A percentile compares a stretch with the other conserved stretches of the same genome.
Evolutionary conservation across 1,284 basidiomycete genomes (phyloP).

Genomic region (Ustilago trichophora): DNA sequence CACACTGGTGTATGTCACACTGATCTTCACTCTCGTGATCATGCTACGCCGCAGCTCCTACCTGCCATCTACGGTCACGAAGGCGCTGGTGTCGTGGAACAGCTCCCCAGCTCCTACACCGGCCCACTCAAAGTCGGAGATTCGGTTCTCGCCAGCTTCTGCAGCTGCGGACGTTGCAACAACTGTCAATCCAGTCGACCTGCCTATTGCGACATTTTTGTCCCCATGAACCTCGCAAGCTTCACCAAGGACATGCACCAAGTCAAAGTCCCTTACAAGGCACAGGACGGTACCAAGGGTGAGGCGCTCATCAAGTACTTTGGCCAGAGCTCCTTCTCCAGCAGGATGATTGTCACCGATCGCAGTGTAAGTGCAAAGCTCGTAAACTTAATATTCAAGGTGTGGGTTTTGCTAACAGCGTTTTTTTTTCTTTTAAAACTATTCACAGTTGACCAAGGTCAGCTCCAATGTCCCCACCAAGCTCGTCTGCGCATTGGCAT

Average conservation of each 20-base stretch:
- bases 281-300: conserved; percentile 4
- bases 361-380: conserved; percentile 7
- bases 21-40: conserved; percentile 9
- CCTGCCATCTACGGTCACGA: conserved; percentile 29
- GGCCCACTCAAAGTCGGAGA: conserved; percentile 17
- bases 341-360: conserved; percentile 24
- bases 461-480: conserved; percentile 20
- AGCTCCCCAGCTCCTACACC: conserved; percentile 11
- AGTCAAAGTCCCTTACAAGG: conserved; percentile 10
- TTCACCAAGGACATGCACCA: conserved; percentile 24
- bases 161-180: conserved; percentile 31
- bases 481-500: conserved; percentile 22
- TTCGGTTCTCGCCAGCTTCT: conserved; percentile 27
- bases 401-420: no score
- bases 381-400: no score
- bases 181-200: conserved; percentile 21
- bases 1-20: conserved; percentile 34
- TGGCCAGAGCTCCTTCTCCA: conserved; percentile 36
- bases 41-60: conserved; percentile 1
- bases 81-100: conserved; percentile 23
- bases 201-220: conserved; percentile 17
- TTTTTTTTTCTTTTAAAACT: no score
- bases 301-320: conserved; percentile 26
- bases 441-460: conserved; percentile 22
- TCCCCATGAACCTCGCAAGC: conserved; percentile 13